Evolutionary conservation across 169 alveolate species (phyloP).

Genomic region (Babesia sp.): DNA sequence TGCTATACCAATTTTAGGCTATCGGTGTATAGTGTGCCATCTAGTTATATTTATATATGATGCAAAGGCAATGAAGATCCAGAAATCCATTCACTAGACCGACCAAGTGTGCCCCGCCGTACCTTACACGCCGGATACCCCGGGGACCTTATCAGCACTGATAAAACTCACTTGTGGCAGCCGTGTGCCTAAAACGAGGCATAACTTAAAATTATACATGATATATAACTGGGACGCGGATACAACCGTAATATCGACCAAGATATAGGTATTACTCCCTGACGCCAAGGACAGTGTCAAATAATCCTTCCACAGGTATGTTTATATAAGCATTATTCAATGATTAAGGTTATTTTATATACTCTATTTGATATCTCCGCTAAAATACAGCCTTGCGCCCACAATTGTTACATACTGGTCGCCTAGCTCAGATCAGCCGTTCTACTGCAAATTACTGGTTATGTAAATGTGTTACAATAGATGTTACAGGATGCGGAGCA

Average conservation of each 20-base stretch:
- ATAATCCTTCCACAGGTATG: too few relatives aligned
- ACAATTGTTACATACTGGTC: too few relatives aligned
- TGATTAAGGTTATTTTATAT: too few relatives aligned
- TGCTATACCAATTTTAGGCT: background rate
- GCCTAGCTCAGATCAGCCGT: too few relatives aligned
- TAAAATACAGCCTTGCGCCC: too few relatives aligned
- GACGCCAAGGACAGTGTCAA: background rate
- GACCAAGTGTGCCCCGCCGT: background rate
- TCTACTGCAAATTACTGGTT: too few relatives aligned
- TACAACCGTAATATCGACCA: background rate
- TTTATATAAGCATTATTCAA: too few relatives aligned
- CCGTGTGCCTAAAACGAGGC: background rate
- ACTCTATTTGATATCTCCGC: too few relatives aligned
- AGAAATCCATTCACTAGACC: too few relatives aligned
- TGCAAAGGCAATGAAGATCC: background rate
- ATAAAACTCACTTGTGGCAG: background rate
- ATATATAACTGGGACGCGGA: background rate
- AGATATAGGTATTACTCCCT: background rate
- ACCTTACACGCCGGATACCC: background rate
- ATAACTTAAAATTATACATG: too few relatives aligned
- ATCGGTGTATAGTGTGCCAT: background rate
- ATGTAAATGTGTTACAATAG: background rate
- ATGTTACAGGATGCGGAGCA: slow-evolving; percentile 4
- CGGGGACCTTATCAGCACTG: background rate
- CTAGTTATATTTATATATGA: background rate